Evolutionary conservation across 192 early-diverging fungal genomes (phyloP).

Genomic region (Coemansia sp.): DNA sequence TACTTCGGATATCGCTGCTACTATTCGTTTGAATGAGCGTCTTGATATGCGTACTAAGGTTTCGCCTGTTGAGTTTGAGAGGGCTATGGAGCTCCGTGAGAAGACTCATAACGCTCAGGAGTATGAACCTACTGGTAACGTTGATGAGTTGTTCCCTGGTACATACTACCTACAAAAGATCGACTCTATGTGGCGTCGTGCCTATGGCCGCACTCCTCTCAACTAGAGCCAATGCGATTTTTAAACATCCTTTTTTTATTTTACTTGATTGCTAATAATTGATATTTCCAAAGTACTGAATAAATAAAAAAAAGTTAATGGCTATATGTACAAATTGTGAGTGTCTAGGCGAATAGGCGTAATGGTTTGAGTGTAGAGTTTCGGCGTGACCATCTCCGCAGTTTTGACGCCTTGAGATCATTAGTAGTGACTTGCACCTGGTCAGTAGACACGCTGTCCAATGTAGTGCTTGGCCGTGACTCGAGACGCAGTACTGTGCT

Average conservation of each 20-base stretch:
- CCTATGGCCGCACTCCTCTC: constrained; percentile 70
- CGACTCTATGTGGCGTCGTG: constrained; percentile 91
- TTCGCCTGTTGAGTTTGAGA: constrained; percentile 76
- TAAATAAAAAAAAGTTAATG: too few species aligned
- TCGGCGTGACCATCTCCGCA: constrained; percentile 20
- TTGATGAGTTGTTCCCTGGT: constrained; percentile 72
- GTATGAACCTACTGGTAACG: constrained; percentile 73
- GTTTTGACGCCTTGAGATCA: neutral
- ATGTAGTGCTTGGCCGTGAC: constrained; percentile 6
- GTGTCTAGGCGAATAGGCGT: constrained; percentile 14
- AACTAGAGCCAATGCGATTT: constrained; percentile 19
- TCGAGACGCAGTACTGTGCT: constrained; percentile 20
- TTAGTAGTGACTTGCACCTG: neutral
- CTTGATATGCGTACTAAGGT: constrained; percentile 75
- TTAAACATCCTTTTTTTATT: constrained; percentile 11
- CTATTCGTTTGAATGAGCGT: constrained; percentile 70
- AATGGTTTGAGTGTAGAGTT: constrained; percentile 12
- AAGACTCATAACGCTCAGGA: constrained; percentile 80
- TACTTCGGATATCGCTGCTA: constrained; percentile 63
- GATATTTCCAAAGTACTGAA: too few species aligned
- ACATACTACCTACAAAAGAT: constrained; percentile 89
- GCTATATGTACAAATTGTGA: neutral
- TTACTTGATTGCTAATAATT: too few species aligned
- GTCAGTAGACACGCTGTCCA: constrained; percentile 1
- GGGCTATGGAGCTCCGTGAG: constrained; percentile 85